These are phyloP conservation scores for Panaeolus papilionaceus DNA, from an alignment of 768 basidiomycete species.

Conservation along the genomic window DNA sequence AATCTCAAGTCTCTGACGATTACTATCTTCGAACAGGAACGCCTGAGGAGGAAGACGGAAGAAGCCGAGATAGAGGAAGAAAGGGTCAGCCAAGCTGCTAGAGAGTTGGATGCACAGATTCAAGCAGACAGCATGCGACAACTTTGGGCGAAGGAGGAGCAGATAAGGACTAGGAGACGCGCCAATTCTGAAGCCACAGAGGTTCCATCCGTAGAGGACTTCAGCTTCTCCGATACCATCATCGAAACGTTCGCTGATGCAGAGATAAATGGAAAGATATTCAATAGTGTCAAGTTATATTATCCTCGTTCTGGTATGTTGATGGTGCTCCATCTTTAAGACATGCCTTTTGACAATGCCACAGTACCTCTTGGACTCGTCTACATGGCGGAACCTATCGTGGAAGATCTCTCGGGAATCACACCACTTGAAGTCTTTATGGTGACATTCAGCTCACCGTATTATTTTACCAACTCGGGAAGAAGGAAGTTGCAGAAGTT, in stretches of 20 bases:
- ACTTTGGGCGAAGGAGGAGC: constrained; percentile 56
- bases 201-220: constrained; percentile 47
- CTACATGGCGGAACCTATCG: constrained; percentile 78
- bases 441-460: constrained; percentile 68
- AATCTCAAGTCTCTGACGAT: not conserved
- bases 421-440: constrained; percentile 72
- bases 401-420: constrained; percentile 62
- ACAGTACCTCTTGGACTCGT: constrained; percentile 68
- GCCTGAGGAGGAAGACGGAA: constrained; percentile 59
- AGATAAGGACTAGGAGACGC: constrained; percentile 62
- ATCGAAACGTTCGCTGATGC: constrained; percentile 71
- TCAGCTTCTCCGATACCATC: constrained; percentile 44
- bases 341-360: not conserved
- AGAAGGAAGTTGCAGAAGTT: constrained; percentile 73
- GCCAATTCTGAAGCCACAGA: constrained; percentile 78
- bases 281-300: constrained; percentile 72
- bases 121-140: constrained; percentile 69
- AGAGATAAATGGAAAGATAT: constrained; percentile 61
- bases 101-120: constrained; percentile 70
- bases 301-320: constrained; percentile 70
- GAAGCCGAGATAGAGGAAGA: constrained; percentile 58
- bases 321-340: constrained; percentile 11
- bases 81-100: constrained; percentile 56
- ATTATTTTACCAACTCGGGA: constrained; percentile 74
- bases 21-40: constrained; percentile 43